A percentile compares a stretch with the other conserved stretches of the same genome.
These are phyloP conservation scores for Kluyveromyces wickerhamii DNA, from an alignment of 805 yeast species.

Conservation along the genomic window DNA sequence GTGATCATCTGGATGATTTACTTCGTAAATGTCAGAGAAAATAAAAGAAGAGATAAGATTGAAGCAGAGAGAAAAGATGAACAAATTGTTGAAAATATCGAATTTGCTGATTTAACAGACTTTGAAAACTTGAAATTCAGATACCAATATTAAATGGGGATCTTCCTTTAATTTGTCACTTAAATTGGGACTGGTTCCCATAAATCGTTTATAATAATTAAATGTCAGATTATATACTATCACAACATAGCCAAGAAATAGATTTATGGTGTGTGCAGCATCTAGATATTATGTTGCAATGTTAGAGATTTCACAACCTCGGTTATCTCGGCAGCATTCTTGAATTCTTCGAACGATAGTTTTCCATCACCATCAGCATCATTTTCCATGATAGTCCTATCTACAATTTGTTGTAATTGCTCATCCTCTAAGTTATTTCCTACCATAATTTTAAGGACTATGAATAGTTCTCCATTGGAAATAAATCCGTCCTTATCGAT, in stretches of 20 bases:
- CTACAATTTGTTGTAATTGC: constrained; percentile 94
- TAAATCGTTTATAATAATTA: no score
- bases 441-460: constrained; percentile 94
- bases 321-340: constrained; percentile 48
- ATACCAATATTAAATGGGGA: constrained; percentile 21
- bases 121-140: constrained; percentile 34
- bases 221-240: no score
- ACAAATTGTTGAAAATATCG: constrained; percentile 27
- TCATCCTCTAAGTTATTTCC: constrained; percentile 81
- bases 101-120: constrained; percentile 42
- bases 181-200: no score
- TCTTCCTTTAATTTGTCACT: no score
- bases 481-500: constrained; percentile 92
- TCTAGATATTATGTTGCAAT: constrained; percentile 34
- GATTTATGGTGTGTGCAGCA: no score
- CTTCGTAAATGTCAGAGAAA: constrained; percentile 27
- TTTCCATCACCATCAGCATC: constrained; percentile 84
- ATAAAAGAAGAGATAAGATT: constrained; percentile 32
- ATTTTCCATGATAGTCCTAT: constrained; percentile 89
- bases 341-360: constrained; percentile 81
- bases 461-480: constrained; percentile 88
- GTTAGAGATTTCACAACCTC: constrained; percentile 56
- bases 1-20: constrained; percentile 28
- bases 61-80: constrained; percentile 16
- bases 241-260: no score